A percentile compares a stretch with the other conserved stretches of the same genome.
These are phyloP conservation scores for Gossypium gossypioides DNA, from an alignment of 441 rosid species.

Conservation along the genomic window DNA sequence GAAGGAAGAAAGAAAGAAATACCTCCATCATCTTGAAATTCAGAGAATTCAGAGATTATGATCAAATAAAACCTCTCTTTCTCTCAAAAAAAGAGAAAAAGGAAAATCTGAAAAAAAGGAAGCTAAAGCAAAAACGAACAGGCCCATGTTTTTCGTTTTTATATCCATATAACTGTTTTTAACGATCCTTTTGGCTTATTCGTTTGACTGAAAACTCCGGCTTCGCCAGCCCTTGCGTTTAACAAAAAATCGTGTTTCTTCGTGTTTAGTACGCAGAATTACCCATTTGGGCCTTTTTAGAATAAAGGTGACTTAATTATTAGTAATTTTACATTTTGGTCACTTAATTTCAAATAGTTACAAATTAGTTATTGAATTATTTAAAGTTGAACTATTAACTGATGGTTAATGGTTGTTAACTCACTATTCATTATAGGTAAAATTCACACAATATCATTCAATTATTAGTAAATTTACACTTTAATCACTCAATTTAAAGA, in stretches of 20 bases:
- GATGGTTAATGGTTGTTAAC: too few species aligned
- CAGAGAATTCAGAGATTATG: not conserved
- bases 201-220: not conserved
- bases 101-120: not conserved
- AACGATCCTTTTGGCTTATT: not conserved
- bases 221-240: not conserved
- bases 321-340: too few species aligned
- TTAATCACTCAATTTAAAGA: too few species aligned
- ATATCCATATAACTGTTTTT: not conserved
- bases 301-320: too few species aligned
- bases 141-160: not conserved
- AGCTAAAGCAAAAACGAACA: not conserved
- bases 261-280: too few species aligned
- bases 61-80: not conserved
- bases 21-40: constrained; percentile 1
- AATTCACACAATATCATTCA: too few species aligned
- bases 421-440: too few species aligned
- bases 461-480: too few species aligned
- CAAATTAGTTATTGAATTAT: too few species aligned
- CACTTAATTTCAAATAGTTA: too few species aligned
- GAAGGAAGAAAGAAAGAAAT: not conserved
- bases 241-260: not conserved
- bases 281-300: too few species aligned
- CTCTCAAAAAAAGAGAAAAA: not conserved
- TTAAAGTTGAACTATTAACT: too few species aligned